Evolutionary conservation across 2,329 filamentous ascomycete genomes (phyloP), one percentile per base, ranked within the genome.

Genomic region (Cordyceps javanica): DNA sequence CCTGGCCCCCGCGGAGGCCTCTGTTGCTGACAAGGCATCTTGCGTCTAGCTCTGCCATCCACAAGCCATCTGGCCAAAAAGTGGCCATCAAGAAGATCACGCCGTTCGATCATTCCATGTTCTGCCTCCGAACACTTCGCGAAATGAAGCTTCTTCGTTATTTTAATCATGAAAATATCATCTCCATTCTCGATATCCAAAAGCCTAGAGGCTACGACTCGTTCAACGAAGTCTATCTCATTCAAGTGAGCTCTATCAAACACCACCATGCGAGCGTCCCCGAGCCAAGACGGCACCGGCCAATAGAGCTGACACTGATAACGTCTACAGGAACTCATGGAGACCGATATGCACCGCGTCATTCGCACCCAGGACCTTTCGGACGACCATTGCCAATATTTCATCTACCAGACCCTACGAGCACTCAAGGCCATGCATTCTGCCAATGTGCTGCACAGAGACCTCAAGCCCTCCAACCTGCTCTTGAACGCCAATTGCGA

Each of bases 71-170:
- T 0, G 88, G 91, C 62, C 94, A 99, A 76, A 97, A 97, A 77
- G 94, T 99, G 60, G 94, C 94, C 61, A 99, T 99, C 81, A 99
- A 99, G 82, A 99, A 99, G 83, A 99, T 99, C 69, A 97, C 92
- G 0, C 94, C 94, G 6, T 99, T 99, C 75, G 94, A 99, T 70
- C 94, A 97, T 73, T 96, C 91, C 72, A 97, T 97, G 92, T 97
- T 97, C 81, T 97, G 93, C 73, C 78, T 99, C 68, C 83, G 94
- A 72, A 99, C 94, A 1, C 80, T 99, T 64, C 91, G 94, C 74
- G 94, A 99, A 77, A 99, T 99, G 94, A 99, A 99, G 83, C 82
- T 99, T 59, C 79, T 99, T 68, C 85, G 94, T 68, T 97, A 99
- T 77, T 99, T 99, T 81, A 99, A 97, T 77, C 94, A 99, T 72